Base-by-base conservation (phyloP, 768 basidiomycete genomes). In the Psilocybe cyanescens region DNA sequence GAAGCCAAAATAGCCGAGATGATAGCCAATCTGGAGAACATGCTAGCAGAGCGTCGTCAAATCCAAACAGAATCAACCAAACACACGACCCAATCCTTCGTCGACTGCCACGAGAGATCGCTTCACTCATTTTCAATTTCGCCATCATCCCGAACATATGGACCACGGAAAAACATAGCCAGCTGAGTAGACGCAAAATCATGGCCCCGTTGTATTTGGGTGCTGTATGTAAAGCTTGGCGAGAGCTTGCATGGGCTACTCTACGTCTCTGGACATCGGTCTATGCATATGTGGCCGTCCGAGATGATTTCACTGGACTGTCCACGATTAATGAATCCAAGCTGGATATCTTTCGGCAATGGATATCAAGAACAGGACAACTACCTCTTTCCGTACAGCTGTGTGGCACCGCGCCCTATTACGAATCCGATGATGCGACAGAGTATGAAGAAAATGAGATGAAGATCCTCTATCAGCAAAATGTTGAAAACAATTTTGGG, bases 171-270 rank as follows among this genome's bases (percentile, higher is more conserved):
- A 24, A 24, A 24, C 24, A 24, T 24, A 24, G n/a, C 17, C 11
- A 11, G 28, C 14, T 50, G 11, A 29, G 28, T n/a, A 8, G 28
- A 16, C 44, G 41, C 3, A 31, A 48, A 33, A 53, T 30, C 17
- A 41, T 11, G 39, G 14, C 29, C 9, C 46, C 62, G 0, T 17
- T 62, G 35, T 17, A 1, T 7, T n/a, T 66, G 8, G 58, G 55
- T 3, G 59, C 51, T 14, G 65, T 66, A 5, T 66, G 59, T 19
- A 52, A 44, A 29, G 17, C 12, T 7, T 66, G 65, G 61, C 49
- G 51, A 14, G 45, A 58, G 19, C 41, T 62, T 8, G 51, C 45
- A 3, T 58, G 56, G 45, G 8, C 14, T 3, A 53, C 56, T 6
- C 61, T 57, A 2, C 45, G 29, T 16, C 45, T 62, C 24, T 62